A percentile compares a stretch with the other conserved stretches of the same genome.
These are phyloP conservation scores for Alternaria tenuissima DNA, from an alignment of 2,329 filamentous ascomycete species.

Conservation along the genomic window DNA sequence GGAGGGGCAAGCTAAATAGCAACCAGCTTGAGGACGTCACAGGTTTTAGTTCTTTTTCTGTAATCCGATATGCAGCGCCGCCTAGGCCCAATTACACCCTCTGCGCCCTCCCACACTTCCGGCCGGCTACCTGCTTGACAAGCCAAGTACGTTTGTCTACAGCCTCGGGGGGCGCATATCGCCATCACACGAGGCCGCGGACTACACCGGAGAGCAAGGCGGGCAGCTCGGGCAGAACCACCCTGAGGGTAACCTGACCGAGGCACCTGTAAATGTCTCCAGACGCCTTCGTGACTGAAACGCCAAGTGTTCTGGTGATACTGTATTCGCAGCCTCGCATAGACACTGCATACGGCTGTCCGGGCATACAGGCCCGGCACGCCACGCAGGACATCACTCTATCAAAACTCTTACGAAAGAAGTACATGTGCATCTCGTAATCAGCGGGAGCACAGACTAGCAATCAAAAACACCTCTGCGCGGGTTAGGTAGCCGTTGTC, in stretches of 20 bases:
- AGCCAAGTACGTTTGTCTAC: slow-evolving; percentile 30
- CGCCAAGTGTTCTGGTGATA: slow-evolving; percentile 15
- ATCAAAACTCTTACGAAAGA: slow-evolving; percentile 39
- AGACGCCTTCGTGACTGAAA: slow-evolving; percentile 4
- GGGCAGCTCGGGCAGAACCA: slow-evolving; percentile 19
- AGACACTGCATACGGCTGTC: slow-evolving; percentile 16
- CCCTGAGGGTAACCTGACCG: slow-evolving; percentile 22
- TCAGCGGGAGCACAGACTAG: slow-evolving; percentile 29
- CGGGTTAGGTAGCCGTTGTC: slow-evolving; percentile 19
- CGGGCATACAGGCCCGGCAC: slow-evolving; percentile 17
- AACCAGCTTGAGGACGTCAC: slow-evolving; percentile 38
- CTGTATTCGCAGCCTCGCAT: slow-evolving; percentile 28
- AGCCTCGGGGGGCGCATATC: slow-evolving; percentile 31
- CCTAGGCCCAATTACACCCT: slow-evolving; percentile 41
- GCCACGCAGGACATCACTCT: slow-evolving; percentile 24
- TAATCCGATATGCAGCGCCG: slow-evolving; percentile 42
- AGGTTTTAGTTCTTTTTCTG: slow-evolving; percentile 37
- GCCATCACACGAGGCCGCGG: slow-evolving; percentile 31
- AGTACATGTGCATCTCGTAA: slow-evolving; percentile 36
- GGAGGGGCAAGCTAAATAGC: slow-evolving; percentile 37
- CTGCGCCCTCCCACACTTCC: slow-evolving; percentile 40
- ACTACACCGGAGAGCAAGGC: slow-evolving; percentile 31
- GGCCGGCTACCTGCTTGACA: slow-evolving; percentile 39
- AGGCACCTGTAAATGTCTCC: slow-evolving; percentile 14
- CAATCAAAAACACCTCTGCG: slow-evolving; percentile 29